Base-by-base conservation (phyloP, 1,284 basidiomycete genomes). In the Thelephora terrestris region DNA sequence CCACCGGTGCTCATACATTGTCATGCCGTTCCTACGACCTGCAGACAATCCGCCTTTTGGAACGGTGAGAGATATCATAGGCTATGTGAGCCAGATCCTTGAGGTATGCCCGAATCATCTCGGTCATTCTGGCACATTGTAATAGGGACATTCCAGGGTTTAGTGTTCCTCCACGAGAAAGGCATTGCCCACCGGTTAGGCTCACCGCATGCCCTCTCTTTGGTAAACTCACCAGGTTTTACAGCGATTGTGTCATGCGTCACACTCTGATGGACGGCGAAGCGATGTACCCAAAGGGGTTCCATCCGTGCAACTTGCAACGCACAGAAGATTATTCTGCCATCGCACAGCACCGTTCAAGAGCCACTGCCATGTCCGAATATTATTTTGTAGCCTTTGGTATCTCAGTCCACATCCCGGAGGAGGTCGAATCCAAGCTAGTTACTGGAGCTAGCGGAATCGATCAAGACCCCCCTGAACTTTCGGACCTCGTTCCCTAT, bases 1-100 rank as follows among this genome's bases (percentile, higher is more conserved):
- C 7, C 18, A 43, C 2, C 29, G 35, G 0, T 42, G 55, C 2
- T 55, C 55, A 0, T 58, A 56, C 29, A 37, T 66, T 5, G 61
- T 65, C 3, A 61, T 66, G 59, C 64, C 64, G 1, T 57, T 63
- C 20, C 45, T 66, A 1, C 56, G 58, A 0, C 39, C 48, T n/a
- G 46, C 54, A 16, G 50, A 63, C 24, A 24, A 53, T 10, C 62
- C 61, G 0, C 34, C 35, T 2, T 62, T 64, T n/a, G 47, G 45
- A 0, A 34, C 47, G 1, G 45, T 64, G 0, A 54, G 48, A 2
- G 62, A 62, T 32, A 40, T 59, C 6, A 4, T 63, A 2, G 61
- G 61, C n/a, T 64, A 61, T 38, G 50, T 55, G 0, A 50, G 54
- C 7, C 62, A 64, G 27, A 47, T 59, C 2, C 45, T 64, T 0